phyloP scores from a whole-genome alignment of 768 basidiomycete species.

The Galerina marginata region DNA sequence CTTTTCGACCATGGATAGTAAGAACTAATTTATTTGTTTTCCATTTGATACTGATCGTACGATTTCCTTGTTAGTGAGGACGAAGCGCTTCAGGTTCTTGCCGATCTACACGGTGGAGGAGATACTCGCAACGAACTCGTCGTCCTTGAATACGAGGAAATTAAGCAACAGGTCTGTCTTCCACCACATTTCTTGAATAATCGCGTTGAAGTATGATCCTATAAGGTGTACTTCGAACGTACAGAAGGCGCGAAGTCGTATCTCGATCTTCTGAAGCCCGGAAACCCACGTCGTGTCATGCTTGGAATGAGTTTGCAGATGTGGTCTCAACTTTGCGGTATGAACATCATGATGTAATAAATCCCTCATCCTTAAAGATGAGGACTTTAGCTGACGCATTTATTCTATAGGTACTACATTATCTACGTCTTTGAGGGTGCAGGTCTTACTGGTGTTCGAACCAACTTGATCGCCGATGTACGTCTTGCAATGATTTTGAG shows the following conservation, averaged over 20 bases:
- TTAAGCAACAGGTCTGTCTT: slow-evolving; percentile 48
- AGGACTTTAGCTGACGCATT: background rate
- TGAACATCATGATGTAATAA: slow-evolving; percentile 83
- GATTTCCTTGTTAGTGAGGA: slow-evolving; percentile 40
- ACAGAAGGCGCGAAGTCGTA: slow-evolving; percentile 75
- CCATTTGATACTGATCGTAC: background rate
- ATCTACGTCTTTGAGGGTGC: slow-evolving; percentile 80
- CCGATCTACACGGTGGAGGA: slow-evolving; percentile 75
- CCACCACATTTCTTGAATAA: background rate
- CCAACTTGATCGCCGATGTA: slow-evolving; percentile 71
- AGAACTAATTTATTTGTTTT: slow-evolving; percentile 8
- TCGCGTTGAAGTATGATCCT: background rate
- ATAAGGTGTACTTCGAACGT: slow-evolving; percentile 58
- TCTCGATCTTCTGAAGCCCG: slow-evolving; percentile 66
- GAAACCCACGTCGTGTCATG: slow-evolving; percentile 71
- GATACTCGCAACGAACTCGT: slow-evolving; percentile 65
- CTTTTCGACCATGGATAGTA: slow-evolving; percentile 66
- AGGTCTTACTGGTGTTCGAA: slow-evolving; percentile 75
- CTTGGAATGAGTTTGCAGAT: slow-evolving; percentile 77
- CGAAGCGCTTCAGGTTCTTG: slow-evolving; percentile 74
- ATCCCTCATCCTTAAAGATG: background rate
- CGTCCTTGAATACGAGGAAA: slow-evolving; percentile 72
- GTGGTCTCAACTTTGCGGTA: slow-evolving; percentile 79
- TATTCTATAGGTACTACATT: slow-evolving; percentile 54
- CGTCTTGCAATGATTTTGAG: slow-evolving; percentile 9